Percentiles rank a stretch among this genome's conserved stretches.
phyloP scores from a whole-genome alignment of 768 basidiomycete genomes.

The Kwoniella europaea region DNA sequence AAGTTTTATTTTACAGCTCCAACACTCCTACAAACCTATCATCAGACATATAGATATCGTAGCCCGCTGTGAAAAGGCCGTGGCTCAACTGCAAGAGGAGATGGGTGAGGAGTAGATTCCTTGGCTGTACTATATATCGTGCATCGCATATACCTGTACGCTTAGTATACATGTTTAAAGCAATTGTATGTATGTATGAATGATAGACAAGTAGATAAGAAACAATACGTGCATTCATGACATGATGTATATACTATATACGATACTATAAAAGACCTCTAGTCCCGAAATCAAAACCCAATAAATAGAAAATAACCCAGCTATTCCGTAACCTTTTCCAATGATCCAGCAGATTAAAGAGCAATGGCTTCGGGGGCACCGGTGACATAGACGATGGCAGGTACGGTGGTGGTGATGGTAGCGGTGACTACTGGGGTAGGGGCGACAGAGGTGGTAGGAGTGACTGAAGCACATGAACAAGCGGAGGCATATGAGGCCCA shows the following conservation, averaged over 20 bases:
- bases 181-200: background rate
- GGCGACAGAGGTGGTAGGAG: conserved; percentile 10
- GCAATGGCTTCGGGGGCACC: background rate
- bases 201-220: background rate
- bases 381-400: conserved; percentile 11
- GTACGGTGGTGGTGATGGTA: conserved; percentile 23
- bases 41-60: conserved; percentile 32
- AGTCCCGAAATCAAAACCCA: background rate
- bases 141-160: conserved; percentile 2
- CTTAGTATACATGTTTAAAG: background rate
- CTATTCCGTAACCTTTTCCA: background rate
- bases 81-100: conserved; percentile 18
- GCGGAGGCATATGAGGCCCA: conserved; percentile 10
- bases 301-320: background rate
- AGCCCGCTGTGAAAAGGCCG: conserved; percentile 30
- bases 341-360: background rate
- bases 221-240: conserved; percentile 13
- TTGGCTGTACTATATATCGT: background rate
- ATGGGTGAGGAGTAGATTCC: conserved; percentile 17
- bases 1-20: no score
- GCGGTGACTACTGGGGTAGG: conserved; percentile 15
- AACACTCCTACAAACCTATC: conserved; percentile 36
- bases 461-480: conserved; percentile 14
- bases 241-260: conserved; percentile 2
- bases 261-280: conserved; percentile 3